Conservation (phyloP, 2,329 filamentous ascomycete genomes). For the Diaporthe longicolla region DNA sequence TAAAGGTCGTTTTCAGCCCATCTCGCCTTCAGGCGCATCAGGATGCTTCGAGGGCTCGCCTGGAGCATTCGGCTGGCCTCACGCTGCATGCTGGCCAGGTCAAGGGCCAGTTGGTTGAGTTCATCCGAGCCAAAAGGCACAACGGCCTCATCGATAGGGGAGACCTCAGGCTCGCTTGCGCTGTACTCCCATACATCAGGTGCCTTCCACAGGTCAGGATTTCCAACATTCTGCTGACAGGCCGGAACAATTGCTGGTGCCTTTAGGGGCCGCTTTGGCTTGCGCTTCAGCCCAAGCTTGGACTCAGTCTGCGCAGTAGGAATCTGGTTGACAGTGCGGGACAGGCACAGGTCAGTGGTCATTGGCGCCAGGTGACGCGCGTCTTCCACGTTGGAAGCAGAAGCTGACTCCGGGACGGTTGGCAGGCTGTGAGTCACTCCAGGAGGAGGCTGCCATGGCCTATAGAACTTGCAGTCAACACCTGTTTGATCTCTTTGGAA, state of each 20-base stretch:
- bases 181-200: constrained; percentile 41
- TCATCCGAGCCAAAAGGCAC: constrained; percentile 38
- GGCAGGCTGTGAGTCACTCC: constrained; percentile 16
- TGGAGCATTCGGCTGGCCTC: constrained; percentile 70
- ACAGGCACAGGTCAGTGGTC: constrained; percentile 18
- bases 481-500: no score
- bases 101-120: constrained; percentile 48
- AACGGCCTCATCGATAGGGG: constrained; percentile 1
- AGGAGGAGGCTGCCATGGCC: neutral
- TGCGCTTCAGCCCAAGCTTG: constrained; percentile 46
- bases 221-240: constrained; percentile 26
- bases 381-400: constrained; percentile 15
- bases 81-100: constrained; percentile 60
- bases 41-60: constrained; percentile 64
- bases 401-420: constrained; percentile 14
- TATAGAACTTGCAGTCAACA: neutral
- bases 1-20: constrained; percentile 53
- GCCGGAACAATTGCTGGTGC: constrained; percentile 37
- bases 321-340: constrained; percentile 3
- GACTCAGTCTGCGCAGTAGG: constrained; percentile 1
- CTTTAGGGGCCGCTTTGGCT: constrained; percentile 49
- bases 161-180: constrained; percentile 38
- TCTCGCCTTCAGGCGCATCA: constrained; percentile 68
- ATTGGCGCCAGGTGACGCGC: constrained; percentile 20
- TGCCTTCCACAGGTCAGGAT: constrained; percentile 42